These are phyloP conservation scores for Eremochloa ophiuroides DNA, from an alignment of 176 grass and related monocot genomes.

Conservation along the genomic window DNA sequence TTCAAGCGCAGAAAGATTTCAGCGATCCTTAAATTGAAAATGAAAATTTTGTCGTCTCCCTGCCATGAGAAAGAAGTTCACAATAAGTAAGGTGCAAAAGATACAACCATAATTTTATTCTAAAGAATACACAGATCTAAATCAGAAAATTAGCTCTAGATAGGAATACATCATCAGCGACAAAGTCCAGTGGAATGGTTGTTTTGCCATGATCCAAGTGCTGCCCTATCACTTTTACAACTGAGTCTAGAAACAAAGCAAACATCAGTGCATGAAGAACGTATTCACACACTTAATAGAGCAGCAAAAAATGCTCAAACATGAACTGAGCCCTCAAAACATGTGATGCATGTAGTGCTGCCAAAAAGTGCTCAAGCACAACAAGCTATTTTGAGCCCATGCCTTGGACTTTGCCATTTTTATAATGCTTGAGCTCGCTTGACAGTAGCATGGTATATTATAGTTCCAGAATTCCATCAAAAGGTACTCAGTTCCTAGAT, in stretches of 20 bases:
- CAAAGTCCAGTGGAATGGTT: background rate
- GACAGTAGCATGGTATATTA: background rate
- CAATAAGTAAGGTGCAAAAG: slow-evolving; percentile 21
- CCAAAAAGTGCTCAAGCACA: background rate
- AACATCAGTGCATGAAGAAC: background rate
- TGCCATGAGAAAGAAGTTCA: slow-evolving; percentile 34
- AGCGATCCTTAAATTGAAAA: slow-evolving; percentile 64
- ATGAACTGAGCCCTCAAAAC: no score
- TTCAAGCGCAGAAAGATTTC: slow-evolving; percentile 63
- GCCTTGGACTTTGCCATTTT: background rate
- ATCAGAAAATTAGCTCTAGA: background rate
- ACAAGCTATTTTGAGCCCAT: background rate
- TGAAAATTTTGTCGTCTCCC: slow-evolving; percentile 65
- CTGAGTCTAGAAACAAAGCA: background rate
- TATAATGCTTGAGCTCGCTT: background rate
- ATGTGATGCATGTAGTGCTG: background rate
- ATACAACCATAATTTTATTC: background rate
- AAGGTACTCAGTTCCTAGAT: background rate
- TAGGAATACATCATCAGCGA: background rate
- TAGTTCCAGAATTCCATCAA: background rate
- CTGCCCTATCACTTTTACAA: background rate
- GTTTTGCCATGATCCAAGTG: background rate
- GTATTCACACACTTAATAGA: background rate
- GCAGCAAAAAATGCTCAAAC: background rate
- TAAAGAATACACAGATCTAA: slow-evolving; percentile 14